These are phyloP conservation scores for Entamoeba dispar DNA, from an alignment of 208 protist species.

Conservation along the genomic window DNA sequence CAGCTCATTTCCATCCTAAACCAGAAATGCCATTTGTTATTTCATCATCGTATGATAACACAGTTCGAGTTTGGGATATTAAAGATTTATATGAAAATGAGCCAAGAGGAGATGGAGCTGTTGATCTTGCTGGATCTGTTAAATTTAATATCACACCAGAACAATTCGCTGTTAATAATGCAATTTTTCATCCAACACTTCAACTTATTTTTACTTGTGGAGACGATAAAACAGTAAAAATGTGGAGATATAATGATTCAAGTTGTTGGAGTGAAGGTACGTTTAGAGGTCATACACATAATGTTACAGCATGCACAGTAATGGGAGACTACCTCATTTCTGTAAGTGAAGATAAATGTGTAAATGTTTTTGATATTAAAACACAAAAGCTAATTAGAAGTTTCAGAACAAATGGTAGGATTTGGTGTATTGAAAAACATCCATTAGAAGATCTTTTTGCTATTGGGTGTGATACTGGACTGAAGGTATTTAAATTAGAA, in stretches of 20 bases:
- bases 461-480: neutral
- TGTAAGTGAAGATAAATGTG: neutral
- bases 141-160: neutral
- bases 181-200: neutral
- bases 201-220: neutral
- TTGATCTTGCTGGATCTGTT: neutral
- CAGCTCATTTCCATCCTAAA: neutral
- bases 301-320: neutral
- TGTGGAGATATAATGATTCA: neutral
- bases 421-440: neutral
- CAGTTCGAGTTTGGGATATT: neutral
- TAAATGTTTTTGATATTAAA: neutral
- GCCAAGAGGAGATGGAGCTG: neutral
- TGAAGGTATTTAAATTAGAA: neutral
- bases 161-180: neutral
- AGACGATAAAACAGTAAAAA: neutral
- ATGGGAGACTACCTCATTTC: neutral
- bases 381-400: neutral
- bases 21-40: neutral
- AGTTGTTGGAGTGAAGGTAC: neutral
- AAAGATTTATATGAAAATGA: neutral
- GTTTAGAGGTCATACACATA: neutral
- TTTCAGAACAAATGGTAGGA: neutral
- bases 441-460: neutral
- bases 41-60: neutral